These are phyloP conservation scores for Aspergillus fumigatiaffinis DNA, from an alignment of 2,329 filamentous ascomycete genomes.

Conservation along the genomic window DNA sequence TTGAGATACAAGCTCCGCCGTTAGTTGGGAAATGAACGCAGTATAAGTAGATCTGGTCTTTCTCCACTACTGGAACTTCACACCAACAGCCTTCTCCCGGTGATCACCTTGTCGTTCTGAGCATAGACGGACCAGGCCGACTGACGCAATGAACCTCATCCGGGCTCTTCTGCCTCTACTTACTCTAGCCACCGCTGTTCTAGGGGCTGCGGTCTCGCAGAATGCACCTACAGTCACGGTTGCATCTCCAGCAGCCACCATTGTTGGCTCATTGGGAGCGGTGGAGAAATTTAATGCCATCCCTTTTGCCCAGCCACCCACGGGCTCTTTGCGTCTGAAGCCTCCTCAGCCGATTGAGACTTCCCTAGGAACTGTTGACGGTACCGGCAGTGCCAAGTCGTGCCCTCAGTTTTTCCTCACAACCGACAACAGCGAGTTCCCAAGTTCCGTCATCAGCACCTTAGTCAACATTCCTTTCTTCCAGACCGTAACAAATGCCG, in stretches of 20 bases:
- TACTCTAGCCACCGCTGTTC: slow-evolving; percentile 5
- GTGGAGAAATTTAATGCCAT: slow-evolving; percentile 72
- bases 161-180: slow-evolving; percentile 7
- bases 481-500: slow-evolving; percentile 50
- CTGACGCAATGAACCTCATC: slow-evolving; percentile 6
- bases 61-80: not conserved
- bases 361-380: slow-evolving; percentile 58
- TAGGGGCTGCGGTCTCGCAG: slow-evolving; percentile 32
- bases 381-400: slow-evolving; percentile 54
- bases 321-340: slow-evolving; percentile 62
- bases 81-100: not conserved
- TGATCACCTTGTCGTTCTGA: not conserved
- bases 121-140: not conserved
- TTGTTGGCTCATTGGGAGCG: slow-evolving; percentile 38
- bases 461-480: slow-evolving; percentile 57
- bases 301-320: slow-evolving; percentile 68
- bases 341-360: slow-evolving; percentile 62
- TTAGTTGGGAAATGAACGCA: not conserved
- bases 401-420: slow-evolving; percentile 71
- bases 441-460: slow-evolving; percentile 47
- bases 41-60: not conserved
- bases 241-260: slow-evolving; percentile 49
- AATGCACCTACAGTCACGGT: slow-evolving; percentile 52
- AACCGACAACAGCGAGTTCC: slow-evolving; percentile 39
- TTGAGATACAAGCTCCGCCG: not conserved